These are phyloP conservation scores for Chaetomiaceae sp. DNA, from an alignment of 2,329 filamentous ascomycete species.

Conservation along the genomic window DNA sequence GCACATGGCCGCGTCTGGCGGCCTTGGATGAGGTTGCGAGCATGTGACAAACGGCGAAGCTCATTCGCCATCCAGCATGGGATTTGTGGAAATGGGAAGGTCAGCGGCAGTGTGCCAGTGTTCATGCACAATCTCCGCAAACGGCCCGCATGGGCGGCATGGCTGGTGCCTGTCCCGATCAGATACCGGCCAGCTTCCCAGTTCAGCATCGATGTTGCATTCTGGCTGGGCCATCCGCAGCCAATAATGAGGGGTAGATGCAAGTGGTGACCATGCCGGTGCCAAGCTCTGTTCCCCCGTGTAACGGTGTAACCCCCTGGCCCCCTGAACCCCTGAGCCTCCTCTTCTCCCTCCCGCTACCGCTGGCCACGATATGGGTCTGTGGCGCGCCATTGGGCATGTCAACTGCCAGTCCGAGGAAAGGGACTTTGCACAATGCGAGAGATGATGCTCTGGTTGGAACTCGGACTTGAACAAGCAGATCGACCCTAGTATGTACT, in stretches of 20 bases:
- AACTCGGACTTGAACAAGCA: neutral
- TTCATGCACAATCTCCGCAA: conserved; percentile 12
- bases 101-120: neutral
- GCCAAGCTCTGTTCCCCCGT: conserved; percentile 9
- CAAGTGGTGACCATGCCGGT: neutral
- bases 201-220: conserved; percentile 1
- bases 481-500: too few species aligned
- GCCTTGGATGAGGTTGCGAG: too few species aligned
- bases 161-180: neutral
- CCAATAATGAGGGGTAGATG: neutral
- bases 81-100: conserved; percentile 1
- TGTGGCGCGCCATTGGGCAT: neutral
- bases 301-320: too few species aligned
- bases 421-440: neutral
- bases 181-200: neutral
- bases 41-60: neutral
- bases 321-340: neutral
- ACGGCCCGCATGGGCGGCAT: neutral
- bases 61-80: neutral
- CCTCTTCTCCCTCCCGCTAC: neutral
- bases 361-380: neutral
- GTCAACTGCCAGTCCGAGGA: neutral
- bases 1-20: conserved; percentile 1
- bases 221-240: neutral
- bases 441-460: neutral